phyloP scores from a whole-genome alignment of 2,329 filamentous ascomycete genomes.

The Juglanconis oblonga region DNA sequence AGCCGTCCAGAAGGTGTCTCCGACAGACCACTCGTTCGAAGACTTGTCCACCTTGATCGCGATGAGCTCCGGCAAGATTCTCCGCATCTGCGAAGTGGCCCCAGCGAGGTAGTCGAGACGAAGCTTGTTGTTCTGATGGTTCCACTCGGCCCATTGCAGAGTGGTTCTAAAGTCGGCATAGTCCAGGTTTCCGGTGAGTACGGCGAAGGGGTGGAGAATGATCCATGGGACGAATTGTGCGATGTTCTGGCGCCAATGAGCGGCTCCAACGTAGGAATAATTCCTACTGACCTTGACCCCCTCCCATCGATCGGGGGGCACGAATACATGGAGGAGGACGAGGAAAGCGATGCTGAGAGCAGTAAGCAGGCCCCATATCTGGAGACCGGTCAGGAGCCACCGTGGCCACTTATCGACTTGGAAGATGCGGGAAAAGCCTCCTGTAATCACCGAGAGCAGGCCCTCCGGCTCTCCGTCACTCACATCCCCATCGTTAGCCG shows the following conservation, averaged over 20 bases:
- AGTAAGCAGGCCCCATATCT: conserved; percentile 5
- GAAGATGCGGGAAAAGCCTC: background rate
- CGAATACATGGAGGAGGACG: conserved; percentile 3
- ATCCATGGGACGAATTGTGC: conserved; percentile 15
- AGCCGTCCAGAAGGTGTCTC: conserved; percentile 64
- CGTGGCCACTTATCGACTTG: background rate
- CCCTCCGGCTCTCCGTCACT: background rate
- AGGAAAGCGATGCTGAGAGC: conserved; percentile 1
- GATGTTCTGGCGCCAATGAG: conserved; percentile 14
- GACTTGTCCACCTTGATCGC: conserved; percentile 48
- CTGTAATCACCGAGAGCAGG: background rate
- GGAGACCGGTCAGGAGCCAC: background rate
- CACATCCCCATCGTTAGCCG: no score
- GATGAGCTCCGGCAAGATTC: conserved; percentile 53
- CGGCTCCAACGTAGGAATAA: background rate
- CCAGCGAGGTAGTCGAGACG: background rate
- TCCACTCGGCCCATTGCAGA: conserved; percentile 19
- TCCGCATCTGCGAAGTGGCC: conserved; percentile 10
- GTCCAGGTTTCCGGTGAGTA: conserved; percentile 12
- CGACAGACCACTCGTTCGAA: conserved; percentile 34
- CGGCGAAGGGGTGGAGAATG: conserved; percentile 13
- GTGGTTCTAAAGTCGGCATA: conserved; percentile 13
- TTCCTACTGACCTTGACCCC: conserved; percentile 8
- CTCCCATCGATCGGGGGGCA: conserved; percentile 10
- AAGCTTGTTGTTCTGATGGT: conserved; percentile 25